phyloP scores from a whole-genome alignment of 768 basidiomycete genomes.

The Suillus placidus region DNA sequence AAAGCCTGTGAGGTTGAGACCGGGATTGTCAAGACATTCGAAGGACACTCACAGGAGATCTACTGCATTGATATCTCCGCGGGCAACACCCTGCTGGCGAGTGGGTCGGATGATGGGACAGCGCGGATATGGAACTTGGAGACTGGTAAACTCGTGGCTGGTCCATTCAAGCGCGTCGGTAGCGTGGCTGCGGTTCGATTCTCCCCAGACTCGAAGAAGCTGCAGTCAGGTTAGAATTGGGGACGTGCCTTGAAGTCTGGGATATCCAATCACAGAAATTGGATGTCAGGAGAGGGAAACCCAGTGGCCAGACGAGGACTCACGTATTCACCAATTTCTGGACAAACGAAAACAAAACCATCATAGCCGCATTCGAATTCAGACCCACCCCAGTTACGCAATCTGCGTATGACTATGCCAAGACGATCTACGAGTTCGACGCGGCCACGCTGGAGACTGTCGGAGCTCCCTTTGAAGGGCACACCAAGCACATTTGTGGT shows the following conservation, averaged over 20 bases:
- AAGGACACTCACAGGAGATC: too few relatives aligned
- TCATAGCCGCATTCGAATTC: neutral
- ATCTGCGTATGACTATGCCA: too few relatives aligned
- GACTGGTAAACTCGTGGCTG: neutral
- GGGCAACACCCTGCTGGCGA: too few relatives aligned
- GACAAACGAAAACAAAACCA: neutral
- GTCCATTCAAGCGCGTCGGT: neutral
- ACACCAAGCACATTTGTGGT: neutral
- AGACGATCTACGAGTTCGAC: too few relatives aligned
- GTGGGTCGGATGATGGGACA: rapidly evolving
- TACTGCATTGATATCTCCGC: too few relatives aligned
- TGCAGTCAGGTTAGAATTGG: rapidly evolving
- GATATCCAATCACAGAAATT: neutral
- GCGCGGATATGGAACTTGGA: neutral
- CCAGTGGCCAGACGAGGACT: too few relatives aligned
- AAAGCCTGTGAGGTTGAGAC: too few relatives aligned
- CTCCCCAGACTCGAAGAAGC: neutral
- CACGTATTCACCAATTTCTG: too few relatives aligned
- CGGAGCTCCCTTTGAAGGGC: neutral
- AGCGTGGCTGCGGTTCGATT: rapidly evolving
- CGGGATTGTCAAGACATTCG: too few relatives aligned
- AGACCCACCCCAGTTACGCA: too few relatives aligned
- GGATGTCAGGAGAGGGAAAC: neutral
- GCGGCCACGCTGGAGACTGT: neutral
- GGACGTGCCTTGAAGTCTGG: neutral